Evolutionary conservation across 176 grass and related monocot species (phyloP), one percentile per base, ranked within the genome.

Genomic region (Avena eriantha): DNA sequence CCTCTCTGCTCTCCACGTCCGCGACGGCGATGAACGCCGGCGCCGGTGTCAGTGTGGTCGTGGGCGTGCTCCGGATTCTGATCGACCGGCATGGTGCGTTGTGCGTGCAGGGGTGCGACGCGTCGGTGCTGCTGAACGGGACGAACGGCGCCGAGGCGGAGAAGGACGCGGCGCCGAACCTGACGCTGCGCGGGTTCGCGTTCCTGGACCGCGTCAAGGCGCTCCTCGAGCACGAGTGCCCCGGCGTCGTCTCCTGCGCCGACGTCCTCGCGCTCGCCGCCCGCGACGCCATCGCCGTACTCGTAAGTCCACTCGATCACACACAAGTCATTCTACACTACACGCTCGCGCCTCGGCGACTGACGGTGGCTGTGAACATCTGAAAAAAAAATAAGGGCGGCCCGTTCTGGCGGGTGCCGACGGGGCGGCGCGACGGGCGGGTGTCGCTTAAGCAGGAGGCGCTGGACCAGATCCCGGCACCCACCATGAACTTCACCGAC

Each of bases 181-280:
- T 48, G 76, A 93, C 97, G n/a, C 92, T 99, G 68, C 97, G 97
- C 1, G 73, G 97, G 12, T 96, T 93, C 70, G 87, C 33, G 41
- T 96, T 99, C 81, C 80, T 99, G 55, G 94, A 99, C 79, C 10
- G 60, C 12, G 4, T 94, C 21, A 99, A 99, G 94, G 87, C 87
- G 5, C 2, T 91, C n/a, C 39, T 99, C 23, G 97, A 99, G 78
- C 56, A 81, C 24, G 92, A 96, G 65, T 99, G 97, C 91, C 94
- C 94, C n/a, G 97, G 94, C 54, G 73, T 99, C 47, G 97, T 99
- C 71, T 99, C 97, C 23, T 99, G 97, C 35, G 97, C 97, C 22
- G 97, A 98, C 84, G 80, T 94, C 53, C 1, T 98, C 82, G 88
- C 97, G 21, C 88, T 99, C 63, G n/a, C 64, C 55, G 63, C 63